Evolutionary conservation across 352 stramenopile species (phyloP).

Genomic region (Globisporangium acanthophoron): DNA sequence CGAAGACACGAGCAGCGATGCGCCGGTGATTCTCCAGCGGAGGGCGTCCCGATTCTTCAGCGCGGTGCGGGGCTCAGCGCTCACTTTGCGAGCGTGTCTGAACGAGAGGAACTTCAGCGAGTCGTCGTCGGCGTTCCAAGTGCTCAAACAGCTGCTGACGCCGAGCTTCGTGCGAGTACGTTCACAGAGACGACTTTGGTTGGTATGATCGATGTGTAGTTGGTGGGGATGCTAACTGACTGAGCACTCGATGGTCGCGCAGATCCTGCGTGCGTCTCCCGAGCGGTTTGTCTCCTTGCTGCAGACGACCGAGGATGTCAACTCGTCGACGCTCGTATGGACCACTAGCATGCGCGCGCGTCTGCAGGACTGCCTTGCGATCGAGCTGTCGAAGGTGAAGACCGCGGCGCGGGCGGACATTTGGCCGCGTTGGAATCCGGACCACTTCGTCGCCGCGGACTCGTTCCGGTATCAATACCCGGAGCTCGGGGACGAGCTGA

Average conservation of each 20-base stretch:
- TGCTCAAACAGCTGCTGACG: slow-evolving; percentile 74
- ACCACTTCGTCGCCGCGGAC: slow-evolving; percentile 82
- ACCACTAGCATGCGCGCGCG: slow-evolving; percentile 62
- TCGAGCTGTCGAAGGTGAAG: slow-evolving; percentile 67
- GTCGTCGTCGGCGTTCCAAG: slow-evolving; percentile 28
- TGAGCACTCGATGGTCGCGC: not conserved
- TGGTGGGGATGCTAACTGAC: not conserved
- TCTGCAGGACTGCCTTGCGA: slow-evolving; percentile 42
- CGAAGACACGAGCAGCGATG: slow-evolving; percentile 20
- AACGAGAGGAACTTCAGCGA: slow-evolving; percentile 34
- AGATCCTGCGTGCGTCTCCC: slow-evolving; percentile 57
- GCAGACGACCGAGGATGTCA: slow-evolving; percentile 60
- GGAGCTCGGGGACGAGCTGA: slow-evolving; percentile 65
- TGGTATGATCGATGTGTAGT: slow-evolving; percentile 1
- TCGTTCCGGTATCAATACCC: slow-evolving; percentile 85
- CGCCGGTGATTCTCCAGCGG: slow-evolving; percentile 17
- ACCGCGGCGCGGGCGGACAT: slow-evolving; percentile 35
- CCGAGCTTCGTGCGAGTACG: slow-evolving; percentile 70
- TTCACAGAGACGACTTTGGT: not conserved
- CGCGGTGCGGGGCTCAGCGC: slow-evolving; percentile 48
- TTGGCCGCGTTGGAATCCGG: slow-evolving; percentile 75
- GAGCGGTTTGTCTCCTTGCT: slow-evolving; percentile 57
- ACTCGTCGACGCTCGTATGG: slow-evolving; percentile 66
- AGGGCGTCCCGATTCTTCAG: slow-evolving; percentile 38
- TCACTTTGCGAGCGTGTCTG: slow-evolving; percentile 54